Evolutionary conservation across 306 rosid genomes (phyloP).

Genomic region (Fagus sylvatica): DNA sequence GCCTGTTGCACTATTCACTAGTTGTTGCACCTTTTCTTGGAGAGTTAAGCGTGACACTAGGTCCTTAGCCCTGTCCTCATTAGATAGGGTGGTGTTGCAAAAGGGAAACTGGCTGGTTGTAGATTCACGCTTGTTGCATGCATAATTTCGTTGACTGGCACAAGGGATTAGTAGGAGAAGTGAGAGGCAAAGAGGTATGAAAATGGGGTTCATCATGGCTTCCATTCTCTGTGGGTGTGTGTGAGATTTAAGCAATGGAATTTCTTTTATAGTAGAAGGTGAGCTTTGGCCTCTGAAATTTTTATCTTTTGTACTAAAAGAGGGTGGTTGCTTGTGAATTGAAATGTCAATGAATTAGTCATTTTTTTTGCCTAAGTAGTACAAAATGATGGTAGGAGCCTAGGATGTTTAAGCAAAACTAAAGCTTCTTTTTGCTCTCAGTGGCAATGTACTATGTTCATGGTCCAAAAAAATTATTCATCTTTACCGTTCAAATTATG

Average conservation of each 20-base stretch:
- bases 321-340: conserved; percentile 48
- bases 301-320: conserved; percentile 15
- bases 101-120: conserved; percentile 47
- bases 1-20: no score
- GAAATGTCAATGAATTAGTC: conserved; percentile 17
- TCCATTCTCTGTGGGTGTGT: not conserved
- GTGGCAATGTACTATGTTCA: conserved; percentile 14
- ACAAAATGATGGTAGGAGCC: conserved; percentile 33
- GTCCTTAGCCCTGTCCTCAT: conserved; percentile 48
- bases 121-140: conserved; percentile 47
- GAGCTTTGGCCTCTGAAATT: not conserved
- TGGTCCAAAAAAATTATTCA: conserved; percentile 27
- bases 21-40: no score
- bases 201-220: conserved; percentile 37
- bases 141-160: conserved; percentile 51
- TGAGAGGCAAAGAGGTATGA: conserved; percentile 24
- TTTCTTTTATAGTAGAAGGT: conserved; percentile 35
- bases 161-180: conserved; percentile 26
- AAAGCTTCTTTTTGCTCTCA: conserved; percentile 39
- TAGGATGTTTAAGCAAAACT: conserved; percentile 41
- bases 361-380: not conserved
- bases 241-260: not conserved
- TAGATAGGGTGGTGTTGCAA: conserved; percentile 53
- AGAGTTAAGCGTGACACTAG: no score
- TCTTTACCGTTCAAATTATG: not conserved